These are phyloP conservation scores for Cinchona pubescens DNA, from an alignment of 257 asterid species.

Conservation along the genomic window DNA sequence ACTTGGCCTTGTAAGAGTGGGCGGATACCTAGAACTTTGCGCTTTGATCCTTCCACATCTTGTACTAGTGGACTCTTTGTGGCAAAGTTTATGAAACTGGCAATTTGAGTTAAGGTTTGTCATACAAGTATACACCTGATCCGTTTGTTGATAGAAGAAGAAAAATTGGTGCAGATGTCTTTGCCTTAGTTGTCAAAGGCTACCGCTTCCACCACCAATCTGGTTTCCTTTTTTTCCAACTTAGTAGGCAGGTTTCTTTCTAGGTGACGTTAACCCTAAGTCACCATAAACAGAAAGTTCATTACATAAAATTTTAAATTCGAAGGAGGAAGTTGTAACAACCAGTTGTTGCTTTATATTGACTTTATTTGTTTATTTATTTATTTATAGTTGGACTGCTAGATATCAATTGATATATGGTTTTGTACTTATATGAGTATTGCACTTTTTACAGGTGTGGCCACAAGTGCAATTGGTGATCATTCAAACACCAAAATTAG, in stretches of 20 bases:
- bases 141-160: neutral
- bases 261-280: neutral
- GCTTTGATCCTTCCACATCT: constrained; percentile 79
- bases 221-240: neutral
- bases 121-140: neutral
- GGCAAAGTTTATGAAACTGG: constrained; percentile 73
- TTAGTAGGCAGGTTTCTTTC: neutral
- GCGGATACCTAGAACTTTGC: constrained; percentile 53
- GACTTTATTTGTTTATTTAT: neutral
- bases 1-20: constrained; percentile 77
- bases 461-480: neutral
- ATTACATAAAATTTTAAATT: no score
- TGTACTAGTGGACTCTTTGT: constrained; percentile 80
- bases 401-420: neutral
- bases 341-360: no score
- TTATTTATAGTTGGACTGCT: neutral
- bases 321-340: no score
- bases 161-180: neutral
- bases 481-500: neutral
- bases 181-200: neutral
- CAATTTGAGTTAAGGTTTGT: constrained; percentile 24
- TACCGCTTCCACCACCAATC: neutral
- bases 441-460: no score
- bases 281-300: neutral
- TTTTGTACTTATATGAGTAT: neutral